A percentile compares a stretch with the other conserved stretches of the same genome.
Evolutionary conservation across 805 yeast genomes (phyloP).

Genomic region (Clavispora phyllophila): DNA sequence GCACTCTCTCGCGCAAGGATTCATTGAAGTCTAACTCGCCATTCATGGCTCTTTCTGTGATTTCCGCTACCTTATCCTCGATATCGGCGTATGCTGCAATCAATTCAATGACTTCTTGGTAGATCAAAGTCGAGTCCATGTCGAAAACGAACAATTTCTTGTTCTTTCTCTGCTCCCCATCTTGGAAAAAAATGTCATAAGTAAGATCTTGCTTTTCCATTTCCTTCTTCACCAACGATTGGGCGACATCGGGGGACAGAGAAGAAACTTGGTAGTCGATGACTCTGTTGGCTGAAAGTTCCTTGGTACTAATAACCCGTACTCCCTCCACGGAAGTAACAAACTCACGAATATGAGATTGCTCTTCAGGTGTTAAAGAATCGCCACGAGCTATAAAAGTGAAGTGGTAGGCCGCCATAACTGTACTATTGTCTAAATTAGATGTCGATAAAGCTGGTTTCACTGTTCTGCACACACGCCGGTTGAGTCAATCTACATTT

Average conservation of each 20-base stretch:
- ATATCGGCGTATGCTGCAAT: conserved; percentile 93
- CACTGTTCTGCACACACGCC: background rate
- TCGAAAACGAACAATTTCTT: conserved; percentile 80
- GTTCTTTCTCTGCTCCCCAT: conserved; percentile 16
- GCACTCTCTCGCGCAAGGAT: conserved; percentile 70
- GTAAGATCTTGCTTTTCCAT: conserved; percentile 2
- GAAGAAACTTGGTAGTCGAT: conserved; percentile 15
- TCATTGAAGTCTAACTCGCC: conserved; percentile 90
- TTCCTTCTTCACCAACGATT: conserved; percentile 7
- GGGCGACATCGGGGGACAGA: conserved; percentile 11
- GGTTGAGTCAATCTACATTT: background rate
- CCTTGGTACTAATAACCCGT: conserved; percentile 9
- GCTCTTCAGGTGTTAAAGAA: conserved; percentile 7
- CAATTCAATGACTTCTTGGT: conserved; percentile 94
- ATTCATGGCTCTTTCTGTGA: conserved; percentile 94
- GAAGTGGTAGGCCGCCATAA: conserved; percentile 2
- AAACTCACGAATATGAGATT: conserved; percentile 7
- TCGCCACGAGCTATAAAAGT: conserved; percentile 15
- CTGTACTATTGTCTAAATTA: background rate
- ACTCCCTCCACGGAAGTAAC: conserved; percentile 8
- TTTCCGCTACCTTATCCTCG: conserved; percentile 78
- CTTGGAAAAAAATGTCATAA: conserved; percentile 33
- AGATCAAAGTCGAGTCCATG: conserved; percentile 95
- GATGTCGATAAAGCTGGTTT: background rate
- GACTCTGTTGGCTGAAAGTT: conserved; percentile 14